Evolutionary conservation across 2,329 filamentous ascomycete genomes (phyloP).

Genomic region (Verruconis gallopava): DNA sequence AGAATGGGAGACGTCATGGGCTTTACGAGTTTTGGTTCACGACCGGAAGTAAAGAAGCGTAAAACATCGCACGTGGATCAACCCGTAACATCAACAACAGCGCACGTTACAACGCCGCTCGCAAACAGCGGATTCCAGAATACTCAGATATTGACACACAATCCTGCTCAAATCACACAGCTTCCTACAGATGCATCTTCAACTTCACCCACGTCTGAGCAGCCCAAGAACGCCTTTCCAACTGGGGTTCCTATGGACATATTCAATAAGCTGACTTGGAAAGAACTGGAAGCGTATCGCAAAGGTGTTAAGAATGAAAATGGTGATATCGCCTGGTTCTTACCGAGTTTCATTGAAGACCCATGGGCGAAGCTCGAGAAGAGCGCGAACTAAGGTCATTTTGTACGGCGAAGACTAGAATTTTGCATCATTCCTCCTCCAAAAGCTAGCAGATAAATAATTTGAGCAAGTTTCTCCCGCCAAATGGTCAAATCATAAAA

Average conservation of each 20-base stretch:
- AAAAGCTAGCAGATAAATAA: too few relatives aligned
- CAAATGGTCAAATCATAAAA: too few relatives aligned
- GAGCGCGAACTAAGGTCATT: too few relatives aligned
- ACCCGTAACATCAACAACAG: background rate
- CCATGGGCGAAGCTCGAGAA: constrained; percentile 43
- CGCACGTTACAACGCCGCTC: too few relatives aligned
- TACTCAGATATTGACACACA: background rate
- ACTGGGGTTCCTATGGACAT: background rate
- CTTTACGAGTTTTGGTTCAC: background rate
- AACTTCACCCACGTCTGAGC: constrained; percentile 1
- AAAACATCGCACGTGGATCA: background rate
- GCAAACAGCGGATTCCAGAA: background rate
- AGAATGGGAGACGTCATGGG: background rate
- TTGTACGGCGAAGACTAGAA: too few relatives aligned
- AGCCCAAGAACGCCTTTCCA: background rate
- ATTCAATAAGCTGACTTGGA: constrained; percentile 8
- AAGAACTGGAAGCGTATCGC: constrained; percentile 24
- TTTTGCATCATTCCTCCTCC: too few relatives aligned
- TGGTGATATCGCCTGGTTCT: constrained; percentile 58
- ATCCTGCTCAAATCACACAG: background rate
- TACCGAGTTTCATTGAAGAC: constrained; percentile 56
- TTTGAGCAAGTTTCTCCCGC: too few relatives aligned
- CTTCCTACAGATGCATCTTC: background rate
- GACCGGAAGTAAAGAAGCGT: background rate
- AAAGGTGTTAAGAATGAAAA: constrained; percentile 30